These are phyloP conservation scores for Hypoxylon fuscum DNA, from an alignment of 495 filamentous ascomycete species.

Conservation along the genomic window DNA sequence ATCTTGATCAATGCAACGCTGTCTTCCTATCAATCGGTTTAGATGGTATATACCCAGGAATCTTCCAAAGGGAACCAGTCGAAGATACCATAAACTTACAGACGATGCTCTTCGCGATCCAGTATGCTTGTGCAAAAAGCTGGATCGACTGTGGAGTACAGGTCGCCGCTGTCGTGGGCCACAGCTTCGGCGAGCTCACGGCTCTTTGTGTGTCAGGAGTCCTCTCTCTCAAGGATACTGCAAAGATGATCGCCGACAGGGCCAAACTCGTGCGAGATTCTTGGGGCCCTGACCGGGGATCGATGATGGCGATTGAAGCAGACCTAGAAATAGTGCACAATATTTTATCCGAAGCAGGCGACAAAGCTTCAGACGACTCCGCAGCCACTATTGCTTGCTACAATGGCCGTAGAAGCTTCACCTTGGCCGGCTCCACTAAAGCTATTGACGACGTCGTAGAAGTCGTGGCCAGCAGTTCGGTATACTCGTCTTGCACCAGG, in stretches of 20 bases:
- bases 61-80: slow-evolving; percentile 53
- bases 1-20: slow-evolving; percentile 53
- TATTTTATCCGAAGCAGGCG: slow-evolving; percentile 32
- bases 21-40: slow-evolving; percentile 40
- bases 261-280: slow-evolving; percentile 45
- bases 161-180: slow-evolving; percentile 49
- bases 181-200: slow-evolving; percentile 60
- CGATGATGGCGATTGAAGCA: slow-evolving; percentile 56
- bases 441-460: slow-evolving; percentile 43
- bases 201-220: slow-evolving; percentile 50
- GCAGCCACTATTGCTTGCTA: slow-evolving; percentile 57
- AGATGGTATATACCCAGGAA: slow-evolving; percentile 53
- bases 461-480: slow-evolving; percentile 36
- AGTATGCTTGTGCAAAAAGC: slow-evolving; percentile 55
- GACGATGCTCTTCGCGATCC: slow-evolving; percentile 51
- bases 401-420: slow-evolving; percentile 57
- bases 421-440: slow-evolving; percentile 49
- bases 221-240: slow-evolving; percentile 43
- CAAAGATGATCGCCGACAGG: slow-evolving; percentile 50
- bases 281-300: slow-evolving; percentile 52
- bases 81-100: slow-evolving; percentile 56
- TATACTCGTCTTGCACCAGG: slow-evolving; percentile 32
- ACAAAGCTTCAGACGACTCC: slow-evolving; percentile 12
- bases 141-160: slow-evolving; percentile 56
- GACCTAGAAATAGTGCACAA: slow-evolving; percentile 38